Percentiles rank a stretch among this genome's conserved stretches.
These are phyloP conservation scores for Chlamydomonas urium DNA, from an alignment of 139 green algal species.

Conservation along the genomic window DNA sequence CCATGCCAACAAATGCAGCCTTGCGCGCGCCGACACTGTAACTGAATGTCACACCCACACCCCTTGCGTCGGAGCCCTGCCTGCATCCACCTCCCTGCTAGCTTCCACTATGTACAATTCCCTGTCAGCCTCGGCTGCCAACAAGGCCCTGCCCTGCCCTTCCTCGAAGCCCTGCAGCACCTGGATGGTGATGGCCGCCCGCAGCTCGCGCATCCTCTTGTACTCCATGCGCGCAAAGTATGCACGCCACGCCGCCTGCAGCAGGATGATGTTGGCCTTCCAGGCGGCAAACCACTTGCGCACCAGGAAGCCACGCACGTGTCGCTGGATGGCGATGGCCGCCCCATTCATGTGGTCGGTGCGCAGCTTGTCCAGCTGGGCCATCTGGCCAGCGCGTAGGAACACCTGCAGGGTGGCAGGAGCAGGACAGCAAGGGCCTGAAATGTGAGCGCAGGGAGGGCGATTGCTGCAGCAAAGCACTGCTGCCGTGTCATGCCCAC, in stretches of 20 bases:
- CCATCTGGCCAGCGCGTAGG: constrained; percentile 87
- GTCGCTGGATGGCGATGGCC: constrained; percentile 70
- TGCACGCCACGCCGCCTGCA: constrained; percentile 42
- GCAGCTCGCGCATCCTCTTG: constrained; percentile 38
- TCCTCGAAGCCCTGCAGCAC: no score
- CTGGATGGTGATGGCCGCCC: constrained; percentile 37
- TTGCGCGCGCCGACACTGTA: not conserved
- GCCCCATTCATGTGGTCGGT: constrained; percentile 78
- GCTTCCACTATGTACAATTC: no score
- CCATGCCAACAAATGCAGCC: no score
- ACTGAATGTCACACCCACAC: no score
- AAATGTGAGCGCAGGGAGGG: no score
- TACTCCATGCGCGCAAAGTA: constrained; percentile 42
- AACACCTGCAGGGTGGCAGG: constrained; percentile 72
- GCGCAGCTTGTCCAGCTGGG: constrained; percentile 84
- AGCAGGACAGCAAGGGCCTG: no score
- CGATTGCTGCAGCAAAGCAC: no score
- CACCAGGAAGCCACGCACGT: constrained; percentile 57
- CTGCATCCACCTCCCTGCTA: no score
- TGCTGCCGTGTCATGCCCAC: no score
- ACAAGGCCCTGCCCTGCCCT: no score
- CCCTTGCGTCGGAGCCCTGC: no score
- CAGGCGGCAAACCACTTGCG: constrained; percentile 18
- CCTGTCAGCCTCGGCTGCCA: no score
- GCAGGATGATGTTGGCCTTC: constrained; percentile 5